Evolutionary conservation across 495 filamentous ascomycete species (phyloP).

Genomic region (Podospora australis): DNA sequence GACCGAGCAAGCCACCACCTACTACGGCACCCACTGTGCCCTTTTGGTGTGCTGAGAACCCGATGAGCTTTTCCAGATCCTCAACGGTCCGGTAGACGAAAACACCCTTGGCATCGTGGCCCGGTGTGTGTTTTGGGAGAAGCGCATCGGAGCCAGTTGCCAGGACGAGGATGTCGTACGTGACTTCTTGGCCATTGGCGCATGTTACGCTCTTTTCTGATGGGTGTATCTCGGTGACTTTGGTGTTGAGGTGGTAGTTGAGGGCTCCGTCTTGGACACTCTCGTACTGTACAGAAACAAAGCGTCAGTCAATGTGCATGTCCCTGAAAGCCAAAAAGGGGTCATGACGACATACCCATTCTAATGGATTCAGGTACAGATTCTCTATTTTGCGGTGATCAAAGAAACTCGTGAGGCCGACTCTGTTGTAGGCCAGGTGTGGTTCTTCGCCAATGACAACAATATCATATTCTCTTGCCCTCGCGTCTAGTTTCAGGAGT

Average conservation of each 20-base stretch:
- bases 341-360: constrained; percentile 61
- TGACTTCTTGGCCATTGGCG: constrained; percentile 61
- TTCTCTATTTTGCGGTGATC: constrained; percentile 85
- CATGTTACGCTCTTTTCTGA: constrained; percentile 61
- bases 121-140: constrained; percentile 72
- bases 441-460: constrained; percentile 89
- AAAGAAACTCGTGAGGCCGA: constrained; percentile 92
- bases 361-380: constrained; percentile 78
- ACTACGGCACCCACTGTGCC: constrained; percentile 73
- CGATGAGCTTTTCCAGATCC: constrained; percentile 76
- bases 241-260: constrained; percentile 78
- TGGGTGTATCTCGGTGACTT: constrained; percentile 65
- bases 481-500: constrained; percentile 76
- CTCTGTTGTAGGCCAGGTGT: constrained; percentile 90
- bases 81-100: constrained; percentile 94
- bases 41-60: constrained; percentile 58
- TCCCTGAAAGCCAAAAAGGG: background rate
- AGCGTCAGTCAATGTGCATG: background rate
- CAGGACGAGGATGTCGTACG: constrained; percentile 83
- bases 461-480: constrained; percentile 72
- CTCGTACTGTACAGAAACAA: constrained; percentile 35
- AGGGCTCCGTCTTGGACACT: constrained; percentile 56
- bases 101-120: constrained; percentile 77
- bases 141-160: constrained; percentile 90
- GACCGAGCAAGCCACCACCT: constrained; percentile 82